Evolutionary conservation across 2,329 filamentous ascomycete genomes (phyloP).

Genomic region (Diaporthe aspalathi): DNA sequence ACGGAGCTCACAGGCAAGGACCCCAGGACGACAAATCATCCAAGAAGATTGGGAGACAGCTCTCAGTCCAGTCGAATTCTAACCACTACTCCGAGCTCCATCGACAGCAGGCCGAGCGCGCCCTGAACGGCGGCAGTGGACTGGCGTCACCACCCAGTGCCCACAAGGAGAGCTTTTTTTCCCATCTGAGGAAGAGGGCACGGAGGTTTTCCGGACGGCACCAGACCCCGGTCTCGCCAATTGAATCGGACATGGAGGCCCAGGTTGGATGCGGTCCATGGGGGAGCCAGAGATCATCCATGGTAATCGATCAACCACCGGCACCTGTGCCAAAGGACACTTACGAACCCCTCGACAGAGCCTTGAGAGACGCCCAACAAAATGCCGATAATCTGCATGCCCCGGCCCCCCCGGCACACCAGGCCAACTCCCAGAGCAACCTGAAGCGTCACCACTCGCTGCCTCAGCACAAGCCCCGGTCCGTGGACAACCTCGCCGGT

Average conservation of each 20-base stretch:
- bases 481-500: constrained; percentile 71
- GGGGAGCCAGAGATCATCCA: constrained; percentile 86
- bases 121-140: constrained; percentile 83
- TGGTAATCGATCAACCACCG: constrained; percentile 74
- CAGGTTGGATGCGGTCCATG: constrained; percentile 92
- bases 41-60: constrained; percentile 94
- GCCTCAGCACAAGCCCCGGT: constrained; percentile 71
- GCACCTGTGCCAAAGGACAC: constrained; percentile 63
- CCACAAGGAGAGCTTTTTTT: constrained; percentile 97
- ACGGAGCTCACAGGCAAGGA: constrained; percentile 52
- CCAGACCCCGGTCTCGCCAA: constrained; percentile 81
- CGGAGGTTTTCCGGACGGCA: constrained; percentile 92
- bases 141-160: constrained; percentile 80
- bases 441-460: constrained; percentile 75
- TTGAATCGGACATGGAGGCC: constrained; percentile 89
- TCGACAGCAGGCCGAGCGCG: constrained; percentile 89
- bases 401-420: constrained; percentile 66
- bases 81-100: constrained; percentile 94
- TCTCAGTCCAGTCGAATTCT: constrained; percentile 90
- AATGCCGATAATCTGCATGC: constrained; percentile 57
- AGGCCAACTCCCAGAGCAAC: constrained; percentile 60
- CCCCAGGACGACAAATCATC: constrained; percentile 71
- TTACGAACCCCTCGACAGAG: constrained; percentile 71
- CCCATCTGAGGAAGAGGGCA: constrained; percentile 92
- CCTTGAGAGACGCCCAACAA: constrained; percentile 65